These are phyloP conservation scores for Saccharum spontaneum DNA, from an alignment of 176 grass and related monocot genomes.

Conservation along the genomic window DNA sequence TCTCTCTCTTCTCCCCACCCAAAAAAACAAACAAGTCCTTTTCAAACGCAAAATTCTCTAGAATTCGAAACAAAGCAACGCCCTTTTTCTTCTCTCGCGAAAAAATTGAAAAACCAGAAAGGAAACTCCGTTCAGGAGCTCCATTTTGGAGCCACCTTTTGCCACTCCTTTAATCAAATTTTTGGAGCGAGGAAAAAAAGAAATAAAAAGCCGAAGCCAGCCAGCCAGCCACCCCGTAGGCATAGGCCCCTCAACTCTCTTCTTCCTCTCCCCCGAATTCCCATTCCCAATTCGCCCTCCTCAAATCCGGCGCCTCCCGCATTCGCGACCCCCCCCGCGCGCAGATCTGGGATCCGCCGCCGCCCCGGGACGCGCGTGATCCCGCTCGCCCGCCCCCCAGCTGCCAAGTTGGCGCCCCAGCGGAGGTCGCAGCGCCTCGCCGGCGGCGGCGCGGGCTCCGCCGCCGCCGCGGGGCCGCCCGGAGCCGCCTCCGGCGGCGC, in stretches of 20 bases:
- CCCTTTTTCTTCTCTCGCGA: background rate
- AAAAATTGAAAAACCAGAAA: background rate
- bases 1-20: background rate
- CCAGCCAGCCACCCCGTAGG: background rate
- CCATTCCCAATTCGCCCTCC: conserved; percentile 49
- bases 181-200: background rate
- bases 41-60: background rate
- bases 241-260: background rate
- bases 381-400: background rate
- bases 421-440: conserved; percentile 89
- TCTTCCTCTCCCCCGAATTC: background rate
- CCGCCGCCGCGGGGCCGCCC: conserved; percentile 5
- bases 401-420: conserved; percentile 93
- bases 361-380: background rate
- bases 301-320: conserved; percentile 43
- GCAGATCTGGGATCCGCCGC: conserved; percentile 28
- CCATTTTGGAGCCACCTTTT: background rate
- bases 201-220: background rate
- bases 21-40: conserved; percentile 18
- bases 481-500: background rate
- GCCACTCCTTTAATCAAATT: background rate
- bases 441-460: conserved; percentile 70
- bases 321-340: conserved; percentile 10
- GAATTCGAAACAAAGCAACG: background rate
- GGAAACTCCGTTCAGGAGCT: background rate